Base-by-base conservation (phyloP, 805 yeast genomes). In the Candida anglica region DNA sequence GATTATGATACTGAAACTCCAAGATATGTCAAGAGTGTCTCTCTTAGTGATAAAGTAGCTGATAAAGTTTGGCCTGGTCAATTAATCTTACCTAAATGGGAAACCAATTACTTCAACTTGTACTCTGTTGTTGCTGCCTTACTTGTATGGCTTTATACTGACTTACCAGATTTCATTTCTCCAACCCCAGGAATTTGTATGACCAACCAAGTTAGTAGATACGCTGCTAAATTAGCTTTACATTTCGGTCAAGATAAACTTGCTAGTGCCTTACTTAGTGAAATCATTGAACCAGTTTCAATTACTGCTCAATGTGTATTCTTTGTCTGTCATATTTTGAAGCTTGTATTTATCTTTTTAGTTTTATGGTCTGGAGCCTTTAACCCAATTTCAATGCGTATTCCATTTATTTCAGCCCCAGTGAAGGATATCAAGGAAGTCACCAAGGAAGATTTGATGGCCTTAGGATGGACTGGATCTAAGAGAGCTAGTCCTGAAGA, bases 381-480 rank as follows among this genome's bases (percentile, higher is more conserved):
- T 60, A 91, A 93, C 59, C 98, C 98, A 22, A 58, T 69, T 36
- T 62, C 77, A 6, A 18, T 18, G 15, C 13, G 20, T 6, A 32
- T 32, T 10, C 34, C 34, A 5, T 32, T 32, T 22, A 15, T 24
- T 14, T 8, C 22, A 3, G 20, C n/a, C 22, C 23, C 23, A 10
- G 13, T 21, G 6, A 19, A 17, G 17, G 71, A 66, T 48, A 42
- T 53, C 53, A 45, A 65, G 53, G 51, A 58, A n/a, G 50, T 66
- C 37, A 63, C 74, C 32, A 67, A 67, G 40, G 86, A 81, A 13
- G 66, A 73, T 38, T 71, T 89, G 47, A 50, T 78, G 21, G 58
- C 60, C 3, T 63, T 89, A 45, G 98, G 98, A 31, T 93, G 98
- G 98, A 87, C 96, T n/a, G 95, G 96, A 34, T 73, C 93, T 16